Evolutionary conservation across 345 rosid species (phyloP).

Genomic region (thale cress (Arabidopsis thaliana)): TAIR10.1 NC_003074.8:21269001-21269500

Average conservation of each 20-base stretch:
- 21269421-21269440: slow-evolving; percentile 50
- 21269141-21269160: background rate
- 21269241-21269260: background rate
- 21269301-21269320: background rate
- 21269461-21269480: slow-evolving; percentile 72
- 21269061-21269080: background rate
- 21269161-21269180: background rate
- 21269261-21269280: background rate
- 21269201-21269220: background rate
- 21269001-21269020: slow-evolving; percentile 3
- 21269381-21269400: background rate
- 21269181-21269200: background rate
- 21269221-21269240: background rate
- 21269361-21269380: slow-evolving; percentile 6
- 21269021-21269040: background rate
- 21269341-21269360: background rate
- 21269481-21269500: slow-evolving; percentile 50
- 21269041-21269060: no score
- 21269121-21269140: background rate
- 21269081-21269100: background rate
- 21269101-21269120: background rate
- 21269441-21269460: slow-evolving; percentile 87
- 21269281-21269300: background rate
- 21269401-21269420: background rate
- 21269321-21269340: background rate